Evolutionary conservation across 2,329 filamentous ascomycete genomes (phyloP), one percentile per base, ranked within the genome.

Genomic region (Podosphaera leucotricha): DNA sequence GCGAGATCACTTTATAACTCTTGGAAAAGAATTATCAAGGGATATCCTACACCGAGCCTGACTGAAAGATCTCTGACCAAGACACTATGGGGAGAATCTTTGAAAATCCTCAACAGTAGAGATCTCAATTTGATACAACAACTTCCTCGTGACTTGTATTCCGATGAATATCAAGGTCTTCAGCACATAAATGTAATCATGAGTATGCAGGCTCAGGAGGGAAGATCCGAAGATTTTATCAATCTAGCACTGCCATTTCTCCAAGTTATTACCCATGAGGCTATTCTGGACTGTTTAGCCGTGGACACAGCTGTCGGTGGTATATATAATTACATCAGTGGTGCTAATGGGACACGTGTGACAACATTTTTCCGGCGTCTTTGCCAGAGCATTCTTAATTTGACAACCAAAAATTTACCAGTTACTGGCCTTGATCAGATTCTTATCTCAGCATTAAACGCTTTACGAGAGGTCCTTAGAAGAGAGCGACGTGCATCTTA

Each of bases 261-360:
- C 21, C 35, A 38, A 7, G 54, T 57, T 1, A 53, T 62, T 1
- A 59, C 60, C 1, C 59, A 63, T 46, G 39, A 49, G 6, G 48
- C 54, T 2, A 43, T 62, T 15, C 43, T 62, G 11, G 53, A 59
- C 26, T 59, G 55, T 40, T 51, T 62, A 8, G 53, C 59, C 2
- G 48, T 60, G 1, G 58, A 62, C 46, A 60, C 56, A 2, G 53
- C 49, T 26, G 54, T 62, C 6, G 56, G 57, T 11, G 45, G 41
- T 6, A 38, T 62, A 4, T 61, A 61, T 47, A 60, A 56, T 16
- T 60, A 58, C 46, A 52, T 62, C 21, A 49, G 54, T 40, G 58
- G 59, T 8, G 50, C 48, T 13, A 54, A 56, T 41, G 58, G 58
- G 11, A 51, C 46, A 2, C 48, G 54, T 30, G 59, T 53, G 7